A percentile compares a stretch with the other conserved stretches of the same genome.
Conservation (phyloP, 2,329 filamentous ascomycete genomes). For the Hortaea sp. region DNA sequence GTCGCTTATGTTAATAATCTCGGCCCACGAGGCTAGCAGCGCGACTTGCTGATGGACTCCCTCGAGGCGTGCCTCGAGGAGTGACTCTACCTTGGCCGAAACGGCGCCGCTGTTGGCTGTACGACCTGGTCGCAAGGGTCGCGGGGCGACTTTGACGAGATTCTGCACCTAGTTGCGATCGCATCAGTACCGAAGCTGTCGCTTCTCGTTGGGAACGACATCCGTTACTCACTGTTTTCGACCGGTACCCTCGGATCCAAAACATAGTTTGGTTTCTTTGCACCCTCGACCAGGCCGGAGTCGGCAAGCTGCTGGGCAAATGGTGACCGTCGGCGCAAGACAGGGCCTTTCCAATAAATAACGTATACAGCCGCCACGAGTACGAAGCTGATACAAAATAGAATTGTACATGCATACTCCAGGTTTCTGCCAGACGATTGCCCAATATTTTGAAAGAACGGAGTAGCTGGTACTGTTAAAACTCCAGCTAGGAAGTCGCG, state of each 20-base stretch:
- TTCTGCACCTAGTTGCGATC: no score
- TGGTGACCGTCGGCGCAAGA: conserved; percentile 40
- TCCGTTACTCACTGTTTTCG: no score
- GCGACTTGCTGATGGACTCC: no score
- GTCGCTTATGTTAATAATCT: no score
- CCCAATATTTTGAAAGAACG: conserved; percentile 41
- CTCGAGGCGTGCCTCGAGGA: no score
- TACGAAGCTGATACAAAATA: conserved; percentile 41
- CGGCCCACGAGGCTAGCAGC: no score
- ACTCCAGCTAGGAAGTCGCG: conserved; percentile 67
- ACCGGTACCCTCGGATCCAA: no score
- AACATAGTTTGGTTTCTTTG: conserved; percentile 16
- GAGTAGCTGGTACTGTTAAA: conserved; percentile 57
- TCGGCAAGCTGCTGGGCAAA: conserved; percentile 40
- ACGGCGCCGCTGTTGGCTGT: no score
- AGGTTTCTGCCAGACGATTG: conserved; percentile 30
- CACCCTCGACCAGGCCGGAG: conserved; percentile 12
- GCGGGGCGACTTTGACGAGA: no score
- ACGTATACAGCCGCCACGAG: conserved; percentile 47
- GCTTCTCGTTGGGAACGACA: conserved; percentile 10
- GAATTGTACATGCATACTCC: conserved; percentile 47
- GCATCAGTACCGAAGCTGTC: no score
- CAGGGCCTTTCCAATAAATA: conserved; percentile 48
- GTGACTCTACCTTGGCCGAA: no score
- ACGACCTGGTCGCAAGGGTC: no score